phyloP scores from a whole-genome alignment of 2,329 filamentous ascomycete genomes.

The Zasmidium angulare region DNA sequence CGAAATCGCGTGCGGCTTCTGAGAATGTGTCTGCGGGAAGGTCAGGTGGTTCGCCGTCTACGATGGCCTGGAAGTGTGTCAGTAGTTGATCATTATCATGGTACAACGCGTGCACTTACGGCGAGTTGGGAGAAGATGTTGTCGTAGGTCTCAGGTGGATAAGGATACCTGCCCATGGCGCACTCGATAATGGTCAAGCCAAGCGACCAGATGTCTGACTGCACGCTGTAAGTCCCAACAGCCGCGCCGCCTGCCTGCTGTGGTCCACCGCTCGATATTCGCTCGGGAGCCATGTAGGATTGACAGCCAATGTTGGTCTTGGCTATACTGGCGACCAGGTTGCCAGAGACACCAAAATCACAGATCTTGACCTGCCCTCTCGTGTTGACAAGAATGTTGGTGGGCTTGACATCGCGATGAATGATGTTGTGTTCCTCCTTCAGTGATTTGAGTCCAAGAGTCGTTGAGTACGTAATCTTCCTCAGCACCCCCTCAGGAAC shows the following conservation, averaged over 20 bases:
- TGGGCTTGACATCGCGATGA: conserved; percentile 96
- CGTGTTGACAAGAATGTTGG: conserved; percentile 93
- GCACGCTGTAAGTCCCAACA: conserved; percentile 91
- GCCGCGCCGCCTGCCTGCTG: conserved; percentile 67
- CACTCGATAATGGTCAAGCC: conserved; percentile 95
- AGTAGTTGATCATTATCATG: conserved; percentile 4
- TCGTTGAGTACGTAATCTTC: conserved; percentile 87
- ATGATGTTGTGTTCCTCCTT: conserved; percentile 99
- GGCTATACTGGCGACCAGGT: conserved; percentile 93
- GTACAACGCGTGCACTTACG: conserved; percentile 63
- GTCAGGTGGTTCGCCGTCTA: conserved; percentile 91
- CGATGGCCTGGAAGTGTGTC: conserved; percentile 71
- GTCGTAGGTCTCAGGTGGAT: conserved; percentile 94
- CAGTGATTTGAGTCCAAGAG: conserved; percentile 85
- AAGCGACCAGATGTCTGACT: conserved; percentile 97
- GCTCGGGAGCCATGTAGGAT: conserved; percentile 97
- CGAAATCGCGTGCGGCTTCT: conserved; percentile 78
- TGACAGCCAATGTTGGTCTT: conserved; percentile 99
- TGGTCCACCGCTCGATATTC: conserved; percentile 84
- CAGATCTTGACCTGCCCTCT: conserved; percentile 95
- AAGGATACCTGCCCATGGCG: conserved; percentile 90
- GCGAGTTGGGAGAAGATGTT: conserved; percentile 98
- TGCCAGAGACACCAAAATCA: conserved; percentile 96
- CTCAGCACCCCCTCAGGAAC: conserved; percentile 84
- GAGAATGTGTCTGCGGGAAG: conserved; percentile 79